A percentile compares a stretch with the other conserved stretches of the same genome.
phyloP scores from a whole-genome alignment of 2,329 filamentous ascomycete genomes.

The Alternaria tenuissima region DNA sequence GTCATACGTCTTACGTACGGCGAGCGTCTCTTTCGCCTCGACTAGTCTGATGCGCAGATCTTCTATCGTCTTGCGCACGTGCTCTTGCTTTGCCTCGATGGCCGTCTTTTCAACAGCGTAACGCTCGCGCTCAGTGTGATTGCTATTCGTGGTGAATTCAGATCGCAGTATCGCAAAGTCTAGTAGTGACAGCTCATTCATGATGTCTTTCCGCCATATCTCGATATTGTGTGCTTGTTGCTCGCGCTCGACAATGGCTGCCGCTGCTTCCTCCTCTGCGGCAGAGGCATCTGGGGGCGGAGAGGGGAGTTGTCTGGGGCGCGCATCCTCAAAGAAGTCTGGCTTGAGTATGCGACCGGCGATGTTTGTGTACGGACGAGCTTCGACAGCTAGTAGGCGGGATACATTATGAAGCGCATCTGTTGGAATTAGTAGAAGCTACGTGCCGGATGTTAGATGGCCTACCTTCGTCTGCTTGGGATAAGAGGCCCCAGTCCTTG shows the following conservation, averaged over 20 bases:
- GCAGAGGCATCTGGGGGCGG: slow-evolving; percentile 69
- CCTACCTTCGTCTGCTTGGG: slow-evolving; percentile 72
- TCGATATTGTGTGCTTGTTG: slow-evolving; percentile 64
- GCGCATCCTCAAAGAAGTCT: slow-evolving; percentile 67
- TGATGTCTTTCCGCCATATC: slow-evolving; percentile 82
- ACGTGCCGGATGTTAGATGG: neutral
- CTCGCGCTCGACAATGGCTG: slow-evolving; percentile 57
- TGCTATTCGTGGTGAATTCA: slow-evolving; percentile 85
- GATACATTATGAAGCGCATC: slow-evolving; percentile 82
- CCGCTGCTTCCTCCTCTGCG: slow-evolving; percentile 56
- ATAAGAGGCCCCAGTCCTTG: slow-evolving; percentile 69
- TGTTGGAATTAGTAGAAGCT: slow-evolving; percentile 42
- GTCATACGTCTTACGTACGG: slow-evolving; percentile 85
- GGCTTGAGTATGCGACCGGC: slow-evolving; percentile 79
- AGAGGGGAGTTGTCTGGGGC: slow-evolving; percentile 66
- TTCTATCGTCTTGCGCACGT: slow-evolving; percentile 77
- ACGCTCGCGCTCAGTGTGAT: slow-evolving; percentile 80
- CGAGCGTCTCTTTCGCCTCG: slow-evolving; percentile 69
- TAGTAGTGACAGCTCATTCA: slow-evolving; percentile 87
- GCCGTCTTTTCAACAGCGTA: slow-evolving; percentile 82
- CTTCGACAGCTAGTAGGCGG: slow-evolving; percentile 87
- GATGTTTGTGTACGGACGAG: slow-evolving; percentile 89
- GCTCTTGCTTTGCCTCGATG: slow-evolving; percentile 80
- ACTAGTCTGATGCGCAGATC: slow-evolving; percentile 78
- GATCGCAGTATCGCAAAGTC: slow-evolving; percentile 87